Percentiles rank a stretch among this genome's conserved stretches.
phyloP scores from a whole-genome alignment of 257 asterid genomes.

The Osmanthus fragrans region DNA sequence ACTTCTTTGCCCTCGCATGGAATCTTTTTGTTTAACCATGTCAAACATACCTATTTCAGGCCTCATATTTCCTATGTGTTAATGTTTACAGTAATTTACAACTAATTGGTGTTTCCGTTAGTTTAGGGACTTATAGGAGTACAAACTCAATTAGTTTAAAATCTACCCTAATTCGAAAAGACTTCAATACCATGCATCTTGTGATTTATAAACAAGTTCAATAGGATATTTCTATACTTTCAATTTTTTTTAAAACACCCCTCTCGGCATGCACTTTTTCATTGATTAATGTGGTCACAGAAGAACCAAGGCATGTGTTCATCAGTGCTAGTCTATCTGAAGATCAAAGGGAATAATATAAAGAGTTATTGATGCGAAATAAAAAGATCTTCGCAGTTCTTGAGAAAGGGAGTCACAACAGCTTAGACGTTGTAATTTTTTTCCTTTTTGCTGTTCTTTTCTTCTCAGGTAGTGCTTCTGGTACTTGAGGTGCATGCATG shows the following conservation, averaged over 20 bases:
- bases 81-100: neutral
- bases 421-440: constrained; percentile 6
- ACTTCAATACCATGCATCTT: neutral
- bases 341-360: too few relatives aligned
- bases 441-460: constrained; percentile 6
- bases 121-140: neutral
- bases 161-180: neutral
- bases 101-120: neutral
- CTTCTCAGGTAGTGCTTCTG: constrained; percentile 86
- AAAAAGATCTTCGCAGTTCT: neutral
- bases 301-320: neutral
- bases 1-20: neutral
- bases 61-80: neutral
- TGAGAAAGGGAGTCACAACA: constrained; percentile 7
- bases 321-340: too few relatives aligned
- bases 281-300: constrained; percentile 6
- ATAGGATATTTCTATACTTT: constrained; percentile 3
- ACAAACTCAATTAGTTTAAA: neutral
- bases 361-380: too few relatives aligned
- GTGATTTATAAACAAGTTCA: neutral
- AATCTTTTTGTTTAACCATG: neutral
- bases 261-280: constrained; percentile 3
- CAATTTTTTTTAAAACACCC: neutral
- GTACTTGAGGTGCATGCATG: constrained; percentile 98
- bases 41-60: neutral